These are phyloP conservation scores for Colletotrichum destructivum DNA, from an alignment of 2,329 filamentous ascomycete species.

Conservation along the genomic window DNA sequence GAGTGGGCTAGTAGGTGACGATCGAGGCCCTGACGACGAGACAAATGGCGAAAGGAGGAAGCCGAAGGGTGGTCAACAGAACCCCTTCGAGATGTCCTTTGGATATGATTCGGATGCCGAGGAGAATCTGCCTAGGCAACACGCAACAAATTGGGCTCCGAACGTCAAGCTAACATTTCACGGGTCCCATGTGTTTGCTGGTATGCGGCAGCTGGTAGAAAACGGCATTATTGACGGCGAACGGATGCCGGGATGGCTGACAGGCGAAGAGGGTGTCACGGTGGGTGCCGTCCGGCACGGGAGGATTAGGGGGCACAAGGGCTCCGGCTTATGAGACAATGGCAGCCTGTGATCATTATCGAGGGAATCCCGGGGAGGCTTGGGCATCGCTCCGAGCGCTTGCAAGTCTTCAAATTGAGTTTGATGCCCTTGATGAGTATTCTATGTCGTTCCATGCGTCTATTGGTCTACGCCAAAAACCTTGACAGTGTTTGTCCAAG, in stretches of 20 bases:
- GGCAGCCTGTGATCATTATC: not conserved
- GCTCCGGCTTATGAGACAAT: slow-evolving; percentile 63
- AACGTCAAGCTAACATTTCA: slow-evolving; percentile 78
- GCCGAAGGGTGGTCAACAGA: not conserved
- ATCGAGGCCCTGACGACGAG: slow-evolving; percentile 47
- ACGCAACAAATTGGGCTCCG: slow-evolving; percentile 65
- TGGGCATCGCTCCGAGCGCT: not conserved
- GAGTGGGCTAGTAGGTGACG: slow-evolving; percentile 51
- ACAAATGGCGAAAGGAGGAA: slow-evolving; percentile 37
- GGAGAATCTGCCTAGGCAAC: slow-evolving; percentile 50
- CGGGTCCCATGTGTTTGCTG: slow-evolving; percentile 85
- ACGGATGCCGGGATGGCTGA: slow-evolving; percentile 92
- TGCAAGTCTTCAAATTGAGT: slow-evolving; percentile 4
- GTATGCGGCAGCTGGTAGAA: slow-evolving; percentile 84
- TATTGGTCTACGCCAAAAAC: slow-evolving; percentile 82
- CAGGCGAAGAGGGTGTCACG: slow-evolving; percentile 86
- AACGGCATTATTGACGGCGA: slow-evolving; percentile 81
- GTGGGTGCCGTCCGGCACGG: slow-evolving; percentile 78
- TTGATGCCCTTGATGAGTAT: slow-evolving; percentile 34
- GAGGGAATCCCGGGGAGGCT: not conserved
- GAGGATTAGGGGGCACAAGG: slow-evolving; percentile 72
- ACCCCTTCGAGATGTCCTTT: not conserved
- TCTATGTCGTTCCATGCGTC: slow-evolving; percentile 39
- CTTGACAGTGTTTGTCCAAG: slow-evolving; percentile 84
- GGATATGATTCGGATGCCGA: slow-evolving; percentile 46